Evolutionary conservation across 1,139 yeast genomes (phyloP), one percentile per base, ranked within the genome.

Genomic region (Suhomyces coccinellae): DNA sequence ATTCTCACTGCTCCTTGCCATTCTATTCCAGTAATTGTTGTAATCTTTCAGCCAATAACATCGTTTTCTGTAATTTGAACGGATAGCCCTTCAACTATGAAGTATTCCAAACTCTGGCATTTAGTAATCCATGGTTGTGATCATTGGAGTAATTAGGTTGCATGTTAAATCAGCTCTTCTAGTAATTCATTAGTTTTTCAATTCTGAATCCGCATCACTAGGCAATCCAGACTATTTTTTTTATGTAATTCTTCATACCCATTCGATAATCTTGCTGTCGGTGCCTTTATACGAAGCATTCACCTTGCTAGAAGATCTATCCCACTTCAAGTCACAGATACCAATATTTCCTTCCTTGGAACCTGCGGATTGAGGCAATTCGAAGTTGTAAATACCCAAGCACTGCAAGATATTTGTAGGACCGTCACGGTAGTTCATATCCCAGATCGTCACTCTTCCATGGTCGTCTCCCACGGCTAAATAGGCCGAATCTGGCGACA

Each of bases 381-480:
- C 57, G 20, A 56, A 52, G 38, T 50, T 46, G 46, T 56, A 66
- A 6, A 61, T 43, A 1, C 63, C 71, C 37, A 65, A 46, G 45
- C 72, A 65, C 38, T 56, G 52, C 42, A 66, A 46, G 8, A 49
- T 38, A 11, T 50, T 53, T 16, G 35, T 46, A 3, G 49, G 46
- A 36, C 46, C 50, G 6, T 48, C 40, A 38, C 49, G 57, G 36
- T 46, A 43, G 28, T 51, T 36, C 2, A 79, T 58, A 50, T 77
- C 77, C 85, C 87, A 83, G 2, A 83, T 55, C 3, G 75, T 58
- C 11, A 83, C 68, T 35, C 71, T 70, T 0, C 90, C 90, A 36
- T 74, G 77, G 48, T 80, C 77, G 48, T 85, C 87, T 1, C 87
- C 91, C 2, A 83, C 63, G 0, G 85, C 90, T 32, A 84, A 59